Conservation (phyloP, 805 yeast species). For the Sporopachydermia lactativora region DNA sequence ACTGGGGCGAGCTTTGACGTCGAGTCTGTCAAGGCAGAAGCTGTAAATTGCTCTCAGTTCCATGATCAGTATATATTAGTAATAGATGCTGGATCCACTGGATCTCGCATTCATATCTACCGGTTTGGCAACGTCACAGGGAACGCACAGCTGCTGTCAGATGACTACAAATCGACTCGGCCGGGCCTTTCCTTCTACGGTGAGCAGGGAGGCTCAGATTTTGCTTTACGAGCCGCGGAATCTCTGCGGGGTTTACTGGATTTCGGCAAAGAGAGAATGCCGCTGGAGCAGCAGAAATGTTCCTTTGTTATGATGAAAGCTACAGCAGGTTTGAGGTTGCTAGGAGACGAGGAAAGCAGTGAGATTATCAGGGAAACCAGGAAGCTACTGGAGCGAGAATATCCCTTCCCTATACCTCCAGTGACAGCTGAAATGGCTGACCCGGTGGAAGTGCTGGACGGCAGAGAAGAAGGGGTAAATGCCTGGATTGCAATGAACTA, state of each 20-base stretch:
- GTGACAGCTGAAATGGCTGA: slow-evolving; percentile 40
- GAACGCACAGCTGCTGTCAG: slow-evolving; percentile 3
- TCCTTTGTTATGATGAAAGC: slow-evolving; percentile 60
- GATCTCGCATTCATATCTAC: slow-evolving; percentile 47
- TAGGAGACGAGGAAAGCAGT: slow-evolving; percentile 36
- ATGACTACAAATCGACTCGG: slow-evolving; percentile 35
- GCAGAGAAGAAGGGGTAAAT: slow-evolving; percentile 51
- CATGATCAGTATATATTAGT: slow-evolving; percentile 35
- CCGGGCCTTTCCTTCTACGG: slow-evolving; percentile 46
- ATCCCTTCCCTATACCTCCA: slow-evolving; percentile 44
- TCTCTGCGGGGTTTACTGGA: slow-evolving; percentile 35
- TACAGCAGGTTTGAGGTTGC: slow-evolving; percentile 52
- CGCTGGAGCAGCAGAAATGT: slow-evolving; percentile 40
- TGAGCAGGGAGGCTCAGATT: slow-evolving; percentile 29
- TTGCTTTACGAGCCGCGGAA: slow-evolving; percentile 12
- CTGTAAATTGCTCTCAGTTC: too few species aligned
- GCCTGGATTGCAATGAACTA: slow-evolving; percentile 57
- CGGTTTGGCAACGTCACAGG: slow-evolving; percentile 33
- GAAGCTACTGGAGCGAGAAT: slow-evolving; percentile 28
- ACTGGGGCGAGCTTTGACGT: too few species aligned
- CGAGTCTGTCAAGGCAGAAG: too few species aligned
- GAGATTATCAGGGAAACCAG: slow-evolving; percentile 35
- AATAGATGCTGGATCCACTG: slow-evolving; percentile 55
- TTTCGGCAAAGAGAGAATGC: slow-evolving; percentile 36
- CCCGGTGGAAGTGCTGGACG: slow-evolving; percentile 42